phyloP scores from a whole-genome alignment of 176 grass and related monocot genomes.

The Phyllostachys edulis region DNA sequence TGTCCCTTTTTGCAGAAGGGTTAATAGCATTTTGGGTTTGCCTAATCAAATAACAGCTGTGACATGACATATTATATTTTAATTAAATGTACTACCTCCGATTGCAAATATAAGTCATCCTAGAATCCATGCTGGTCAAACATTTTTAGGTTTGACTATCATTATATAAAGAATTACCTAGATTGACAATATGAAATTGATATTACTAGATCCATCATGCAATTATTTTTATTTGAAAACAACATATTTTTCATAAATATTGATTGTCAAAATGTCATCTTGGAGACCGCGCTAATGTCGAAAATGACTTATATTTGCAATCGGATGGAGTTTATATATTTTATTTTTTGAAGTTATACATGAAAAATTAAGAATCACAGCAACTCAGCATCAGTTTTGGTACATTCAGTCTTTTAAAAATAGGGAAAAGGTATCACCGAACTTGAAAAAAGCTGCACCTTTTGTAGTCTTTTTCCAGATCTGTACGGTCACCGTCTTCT shows the following conservation, averaged over 20 bases:
- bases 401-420: not conserved
- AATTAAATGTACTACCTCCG: not conserved
- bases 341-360: not conserved
- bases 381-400: not conserved
- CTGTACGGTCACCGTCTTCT: not conserved
- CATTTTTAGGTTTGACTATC: not conserved
- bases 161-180: not conserved
- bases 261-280: not conserved
- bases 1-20: not conserved
- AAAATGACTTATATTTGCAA: not conserved
- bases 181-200: not conserved
- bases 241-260: not conserved
- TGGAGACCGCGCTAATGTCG: not conserved
- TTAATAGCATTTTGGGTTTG: not conserved
- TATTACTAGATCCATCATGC: not conserved
- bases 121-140: not conserved
- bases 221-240: not conserved
- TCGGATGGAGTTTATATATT: not conserved
- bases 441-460: not conserved
- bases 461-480: not conserved
- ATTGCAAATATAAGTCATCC: not conserved
- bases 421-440: not conserved
- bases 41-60: not conserved
- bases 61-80: not conserved
- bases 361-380: not conserved